A percentile compares a stretch with the other conserved stretches of the same genome.
Conservation (phyloP, 1,139 yeast genomes). For the Suhomyces panamericanus region DNA sequence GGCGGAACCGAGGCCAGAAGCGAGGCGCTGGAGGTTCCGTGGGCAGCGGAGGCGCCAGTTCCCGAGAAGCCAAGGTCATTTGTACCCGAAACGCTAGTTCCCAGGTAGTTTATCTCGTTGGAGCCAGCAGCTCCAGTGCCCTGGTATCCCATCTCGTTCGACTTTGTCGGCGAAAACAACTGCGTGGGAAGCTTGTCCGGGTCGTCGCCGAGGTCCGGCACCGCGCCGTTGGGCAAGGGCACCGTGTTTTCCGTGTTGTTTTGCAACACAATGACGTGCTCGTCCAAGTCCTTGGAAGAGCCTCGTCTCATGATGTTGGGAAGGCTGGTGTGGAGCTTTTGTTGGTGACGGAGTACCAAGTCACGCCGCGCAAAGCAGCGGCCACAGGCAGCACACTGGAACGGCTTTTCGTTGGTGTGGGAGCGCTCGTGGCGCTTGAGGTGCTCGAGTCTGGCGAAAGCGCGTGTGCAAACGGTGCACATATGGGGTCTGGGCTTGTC, state of each 20-base stretch:
- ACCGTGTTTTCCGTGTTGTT: conserved; percentile 48
- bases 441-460: conserved; percentile 36
- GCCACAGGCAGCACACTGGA: conserved; percentile 52
- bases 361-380: conserved; percentile 52
- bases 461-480: conserved; percentile 34
- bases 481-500: conserved; percentile 45
- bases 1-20: conserved; percentile 13
- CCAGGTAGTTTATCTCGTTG: too few relatives aligned
- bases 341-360: conserved; percentile 50
- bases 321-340: conserved; percentile 32
- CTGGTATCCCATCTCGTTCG: conserved; percentile 11
- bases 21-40: not conserved
- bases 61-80: too few relatives aligned
- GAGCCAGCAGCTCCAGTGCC: not conserved
- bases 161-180: conserved; percentile 22
- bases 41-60: not conserved
- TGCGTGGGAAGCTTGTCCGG: conserved; percentile 10
- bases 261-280: conserved; percentile 44
- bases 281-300: conserved; percentile 23
- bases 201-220: conserved; percentile 9
- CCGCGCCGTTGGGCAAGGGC: conserved; percentile 35
- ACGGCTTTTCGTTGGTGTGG: conserved; percentile 37
- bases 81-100: too few relatives aligned
- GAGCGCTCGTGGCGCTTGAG: conserved; percentile 35
- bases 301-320: conserved; percentile 21